Conservation (phyloP, 805 yeast species). For the Candida caryicola region DNA sequence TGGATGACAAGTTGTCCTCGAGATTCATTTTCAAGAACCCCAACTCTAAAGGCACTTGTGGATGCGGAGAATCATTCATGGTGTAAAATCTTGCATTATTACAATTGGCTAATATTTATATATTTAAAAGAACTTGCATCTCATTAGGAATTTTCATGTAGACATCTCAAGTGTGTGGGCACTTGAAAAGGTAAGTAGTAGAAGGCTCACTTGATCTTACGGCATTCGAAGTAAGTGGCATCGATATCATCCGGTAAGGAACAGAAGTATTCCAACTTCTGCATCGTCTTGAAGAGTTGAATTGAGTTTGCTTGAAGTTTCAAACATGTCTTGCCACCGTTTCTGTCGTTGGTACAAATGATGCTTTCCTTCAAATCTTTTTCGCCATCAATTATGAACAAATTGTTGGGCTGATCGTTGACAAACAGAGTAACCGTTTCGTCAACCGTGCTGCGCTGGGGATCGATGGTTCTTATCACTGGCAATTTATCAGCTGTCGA, state of each 20-base stretch:
- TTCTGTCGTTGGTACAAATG: constrained; percentile 42
- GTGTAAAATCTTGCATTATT: constrained; percentile 44
- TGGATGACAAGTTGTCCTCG: constrained; percentile 85
- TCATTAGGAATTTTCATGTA: background rate
- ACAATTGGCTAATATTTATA: background rate
- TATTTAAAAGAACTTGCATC: background rate
- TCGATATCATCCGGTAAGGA: constrained; percentile 47
- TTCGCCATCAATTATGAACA: constrained; percentile 44
- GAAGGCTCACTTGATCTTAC: constrained; percentile 28
- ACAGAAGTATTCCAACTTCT: constrained; percentile 47
- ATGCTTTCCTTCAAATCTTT: constrained; percentile 36
- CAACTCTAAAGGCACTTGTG: constrained; percentile 96
- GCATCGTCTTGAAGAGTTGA: constrained; percentile 48
- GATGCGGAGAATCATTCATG: constrained; percentile 98
- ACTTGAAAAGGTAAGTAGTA: background rate
- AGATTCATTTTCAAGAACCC: constrained; percentile 93
- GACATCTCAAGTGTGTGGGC: background rate
- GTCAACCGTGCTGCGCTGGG: constrained; percentile 8
- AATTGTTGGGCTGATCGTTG: constrained; percentile 25
- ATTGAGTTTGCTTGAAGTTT: constrained; percentile 40
- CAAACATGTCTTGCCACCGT: constrained; percentile 48
- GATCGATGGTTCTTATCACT: constrained; percentile 3
- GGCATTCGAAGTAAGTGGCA: constrained; percentile 52
- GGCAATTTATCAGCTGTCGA: constrained; percentile 10
- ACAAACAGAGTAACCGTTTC: constrained; percentile 31